A percentile compares a stretch with the other conserved stretches of the same genome.
phyloP scores from a whole-genome alignment of 2,329 filamentous ascomycete genomes.

The Chaetothyriales sp. region DNA sequence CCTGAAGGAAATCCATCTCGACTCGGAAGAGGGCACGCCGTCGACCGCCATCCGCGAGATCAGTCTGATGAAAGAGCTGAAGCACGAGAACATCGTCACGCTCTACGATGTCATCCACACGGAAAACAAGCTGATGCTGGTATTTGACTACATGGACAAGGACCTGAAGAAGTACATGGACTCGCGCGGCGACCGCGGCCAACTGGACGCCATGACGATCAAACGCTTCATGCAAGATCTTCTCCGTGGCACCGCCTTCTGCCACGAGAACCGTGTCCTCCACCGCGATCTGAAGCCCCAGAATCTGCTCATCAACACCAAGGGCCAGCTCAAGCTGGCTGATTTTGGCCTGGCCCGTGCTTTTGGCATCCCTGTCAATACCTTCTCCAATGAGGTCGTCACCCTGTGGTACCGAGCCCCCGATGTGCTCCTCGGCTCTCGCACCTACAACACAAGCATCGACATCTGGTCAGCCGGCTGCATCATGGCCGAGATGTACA shows the following conservation, averaged over 20 bases:
- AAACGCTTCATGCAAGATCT: conserved; percentile 99
- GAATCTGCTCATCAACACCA: conserved; percentile 72
- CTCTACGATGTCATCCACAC: conserved; percentile 98
- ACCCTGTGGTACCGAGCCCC: conserved; percentile 65
- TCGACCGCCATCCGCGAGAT: conserved; percentile 94
- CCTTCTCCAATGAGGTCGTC: conserved; percentile 67
- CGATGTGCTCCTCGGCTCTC: conserved; percentile 81
- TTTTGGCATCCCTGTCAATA: conserved; percentile 79
- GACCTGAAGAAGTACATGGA: conserved; percentile 99
- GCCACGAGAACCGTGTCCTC: conserved; percentile 90
- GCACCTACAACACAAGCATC: conserved; percentile 99
- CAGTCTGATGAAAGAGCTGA: conserved; percentile 97
- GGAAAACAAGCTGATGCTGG: conserved; percentile 98
- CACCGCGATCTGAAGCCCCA: conserved; percentile 89
- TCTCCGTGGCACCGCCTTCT: conserved; percentile 89
- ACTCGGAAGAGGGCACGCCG: conserved; percentile 94
- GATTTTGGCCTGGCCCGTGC: conserved; percentile 83
- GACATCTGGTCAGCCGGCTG: conserved; percentile 98
- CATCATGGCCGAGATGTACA: conserved; percentile 99
- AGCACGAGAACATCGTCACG: conserved; percentile 95
- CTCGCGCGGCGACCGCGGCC: conserved; percentile 73
- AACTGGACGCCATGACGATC: conserved; percentile 77
- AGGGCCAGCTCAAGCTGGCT: conserved; percentile 79
- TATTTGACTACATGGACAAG: conserved; percentile 98
- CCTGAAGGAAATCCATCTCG: conserved; percentile 95